Base-by-base conservation (phyloP, 495 filamentous ascomycete genomes). In the Aspergillus biplanus region DNA sequence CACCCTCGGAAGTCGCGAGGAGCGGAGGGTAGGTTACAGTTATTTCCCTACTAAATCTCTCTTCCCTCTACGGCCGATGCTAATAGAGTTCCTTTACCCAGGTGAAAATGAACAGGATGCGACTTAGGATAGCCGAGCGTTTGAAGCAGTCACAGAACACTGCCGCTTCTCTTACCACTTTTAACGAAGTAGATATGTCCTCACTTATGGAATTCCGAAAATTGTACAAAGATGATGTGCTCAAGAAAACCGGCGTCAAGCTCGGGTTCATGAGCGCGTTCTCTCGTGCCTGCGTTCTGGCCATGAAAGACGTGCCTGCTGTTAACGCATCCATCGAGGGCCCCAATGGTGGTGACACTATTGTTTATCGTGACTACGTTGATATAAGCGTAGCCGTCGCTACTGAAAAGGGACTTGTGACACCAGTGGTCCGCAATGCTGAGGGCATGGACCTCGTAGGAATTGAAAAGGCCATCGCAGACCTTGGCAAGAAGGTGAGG, bases 71-170 rank as follows among this genome's bases (percentile, higher is more conserved):
- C 39, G 33, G 37, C 42, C 21, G 9, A 32, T 54, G 57, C 48
- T 62, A 47, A 64, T 56, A 18, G 12, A 13, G 46, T 33, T 33
- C 32, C 2, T 54, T 31, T 52, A 33, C 31, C 5, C 63, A 94
- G 92, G 93, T 97, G 67, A 99, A 99, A 84, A 99, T 99, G 95
- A 98, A 98, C 82, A 91, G 96, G 57, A 99, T 99, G 96, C 92
- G 95, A 55, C 86, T 98, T 49, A 87, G 95, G 21, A 99, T 98
- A 65, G 92, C 95, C 21, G 95, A 99, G 82, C 93, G 95, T 65
- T 84, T 99, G 55, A 99, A 99, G 86, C 95, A 99, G 73, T 97
- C 94, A 15, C 95, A 99, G 80, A 98, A 99, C 80, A 97, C 95
- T 5, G 95, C 96, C 57, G 95, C 95, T 37, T 97, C 95, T 15